These are phyloP conservation scores for Bipolaris cookei DNA, from an alignment of 2,329 filamentous ascomycete genomes.

Conservation along the genomic window DNA sequence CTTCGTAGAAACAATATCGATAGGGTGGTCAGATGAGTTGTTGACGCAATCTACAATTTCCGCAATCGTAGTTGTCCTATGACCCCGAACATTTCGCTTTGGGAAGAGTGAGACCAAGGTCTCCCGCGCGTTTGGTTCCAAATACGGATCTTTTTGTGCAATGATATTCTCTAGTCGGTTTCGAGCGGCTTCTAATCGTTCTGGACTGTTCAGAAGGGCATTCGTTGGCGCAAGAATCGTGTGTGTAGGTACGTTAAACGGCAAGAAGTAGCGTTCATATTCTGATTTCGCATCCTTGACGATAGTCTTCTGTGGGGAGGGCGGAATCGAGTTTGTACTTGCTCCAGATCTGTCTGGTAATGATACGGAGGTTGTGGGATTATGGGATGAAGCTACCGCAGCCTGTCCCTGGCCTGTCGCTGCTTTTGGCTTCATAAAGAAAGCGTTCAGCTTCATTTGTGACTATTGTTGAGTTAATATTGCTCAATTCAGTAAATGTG, in stretches of 20 bases:
- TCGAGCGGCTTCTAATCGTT: conserved; percentile 35
- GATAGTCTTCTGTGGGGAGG: conserved; percentile 44
- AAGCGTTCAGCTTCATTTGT: conserved; percentile 53
- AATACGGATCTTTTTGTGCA: conserved; percentile 19
- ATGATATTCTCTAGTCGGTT: conserved; percentile 38
- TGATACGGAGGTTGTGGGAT: conserved; percentile 39
- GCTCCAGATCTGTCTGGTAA: conserved; percentile 29
- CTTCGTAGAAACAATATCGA: conserved; percentile 53
- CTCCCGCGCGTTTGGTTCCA: conserved; percentile 24
- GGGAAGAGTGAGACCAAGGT: conserved; percentile 29
- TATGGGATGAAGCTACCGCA: conserved; percentile 43
- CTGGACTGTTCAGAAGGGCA: conserved; percentile 37
- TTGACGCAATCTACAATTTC: conserved; percentile 55
- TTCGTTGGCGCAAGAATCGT: conserved; percentile 70
- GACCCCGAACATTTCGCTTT: conserved; percentile 19
- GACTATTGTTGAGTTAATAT: conserved; percentile 40
- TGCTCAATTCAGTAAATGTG: not conserved
- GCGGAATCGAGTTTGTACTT: conserved; percentile 37
- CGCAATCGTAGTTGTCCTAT: conserved; percentile 30
- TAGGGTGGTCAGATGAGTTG: conserved; percentile 50
- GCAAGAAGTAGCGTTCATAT: conserved; percentile 71
- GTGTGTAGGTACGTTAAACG: conserved; percentile 78
- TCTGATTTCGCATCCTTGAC: conserved; percentile 48
- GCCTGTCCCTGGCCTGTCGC: conserved; percentile 36
- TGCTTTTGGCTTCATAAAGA: conserved; percentile 53